These are phyloP conservation scores for Boletus edulis DNA, from an alignment of 768 basidiomycete genomes.

Conservation along the genomic window DNA sequence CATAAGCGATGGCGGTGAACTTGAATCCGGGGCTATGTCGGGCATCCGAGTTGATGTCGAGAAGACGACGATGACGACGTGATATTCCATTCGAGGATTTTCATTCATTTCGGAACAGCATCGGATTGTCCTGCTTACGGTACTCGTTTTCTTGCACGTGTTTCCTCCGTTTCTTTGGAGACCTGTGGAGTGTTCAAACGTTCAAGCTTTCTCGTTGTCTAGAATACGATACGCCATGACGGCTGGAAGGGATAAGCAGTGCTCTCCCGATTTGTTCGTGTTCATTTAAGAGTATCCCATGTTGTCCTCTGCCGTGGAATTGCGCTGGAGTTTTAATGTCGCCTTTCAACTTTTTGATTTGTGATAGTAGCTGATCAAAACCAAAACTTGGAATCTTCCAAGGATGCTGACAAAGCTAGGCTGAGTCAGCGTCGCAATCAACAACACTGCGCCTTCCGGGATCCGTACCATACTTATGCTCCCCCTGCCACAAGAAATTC, in stretches of 20 bases:
- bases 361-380: no score
- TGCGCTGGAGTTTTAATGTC: neutral
- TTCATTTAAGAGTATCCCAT: neutral
- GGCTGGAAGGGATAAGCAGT: conserved; percentile 13
- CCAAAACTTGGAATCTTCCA: no score
- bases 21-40: conserved; percentile 13
- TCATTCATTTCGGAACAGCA: conserved; percentile 23
- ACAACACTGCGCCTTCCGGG: no score
- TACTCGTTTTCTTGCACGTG: conserved; percentile 22
- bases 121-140: conserved; percentile 25
- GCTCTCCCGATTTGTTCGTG: conserved; percentile 10
- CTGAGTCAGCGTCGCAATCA: conserved; percentile 7
- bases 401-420: conserved; percentile 1
- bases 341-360: no score
- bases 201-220: conserved; percentile 16
- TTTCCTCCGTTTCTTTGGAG: conserved; percentile 7
- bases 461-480: conserved; percentile 12
- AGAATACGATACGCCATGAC: conserved; percentile 17
- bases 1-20: conserved; percentile 20
- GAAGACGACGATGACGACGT: conserved; percentile 53
- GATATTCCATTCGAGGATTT: conserved; percentile 12
- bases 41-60: conserved; percentile 65
- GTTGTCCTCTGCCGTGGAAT: neutral
- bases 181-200: conserved; percentile 9
- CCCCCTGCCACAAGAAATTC: conserved; percentile 53